Percentiles rank a stretch among this genome's conserved stretches.
Conservation (phyloP, 352 stramenopile genomes). For the Phytophthora hibernalis region DNA sequence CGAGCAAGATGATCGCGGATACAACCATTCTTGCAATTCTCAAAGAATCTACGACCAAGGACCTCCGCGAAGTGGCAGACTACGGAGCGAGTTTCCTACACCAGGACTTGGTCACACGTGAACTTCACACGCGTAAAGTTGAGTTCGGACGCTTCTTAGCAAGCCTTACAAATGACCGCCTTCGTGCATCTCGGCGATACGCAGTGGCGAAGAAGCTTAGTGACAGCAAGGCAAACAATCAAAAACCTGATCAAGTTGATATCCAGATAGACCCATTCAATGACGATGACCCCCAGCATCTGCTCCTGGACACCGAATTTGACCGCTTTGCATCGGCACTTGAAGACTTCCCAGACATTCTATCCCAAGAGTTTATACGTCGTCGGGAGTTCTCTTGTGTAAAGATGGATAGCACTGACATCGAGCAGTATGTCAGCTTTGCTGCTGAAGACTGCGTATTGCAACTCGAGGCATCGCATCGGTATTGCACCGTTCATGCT, state of each 20-base stretch:
- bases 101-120: conserved; percentile 61
- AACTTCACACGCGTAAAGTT: conserved; percentile 71
- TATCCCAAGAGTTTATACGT: conserved; percentile 67
- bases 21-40: conserved; percentile 71
- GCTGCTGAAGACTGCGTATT: conserved; percentile 79
- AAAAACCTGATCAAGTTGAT: not conserved
- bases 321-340: conserved; percentile 43
- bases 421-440: conserved; percentile 73
- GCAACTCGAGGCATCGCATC: conserved; percentile 68
- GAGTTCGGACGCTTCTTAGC: conserved; percentile 62
- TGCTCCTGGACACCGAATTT: conserved; percentile 43
- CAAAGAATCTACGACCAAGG: conserved; percentile 56
- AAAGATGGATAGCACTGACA: conserved; percentile 66
- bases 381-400: conserved; percentile 75
- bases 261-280: conserved; percentile 5
- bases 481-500: conserved; percentile 74
- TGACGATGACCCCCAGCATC: not conserved
- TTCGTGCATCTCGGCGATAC: conserved; percentile 48
- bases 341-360: conserved; percentile 61
- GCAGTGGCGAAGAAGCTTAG: conserved; percentile 17
- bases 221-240: not conserved
- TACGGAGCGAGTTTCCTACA: conserved; percentile 59
- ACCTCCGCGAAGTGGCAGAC: conserved; percentile 58
- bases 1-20: conserved; percentile 74
- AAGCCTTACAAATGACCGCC: conserved; percentile 63